These are phyloP conservation scores for Eucalyptus leucophloia DNA, from an alignment of 345 rosid genomes.

Conservation along the genomic window DNA sequence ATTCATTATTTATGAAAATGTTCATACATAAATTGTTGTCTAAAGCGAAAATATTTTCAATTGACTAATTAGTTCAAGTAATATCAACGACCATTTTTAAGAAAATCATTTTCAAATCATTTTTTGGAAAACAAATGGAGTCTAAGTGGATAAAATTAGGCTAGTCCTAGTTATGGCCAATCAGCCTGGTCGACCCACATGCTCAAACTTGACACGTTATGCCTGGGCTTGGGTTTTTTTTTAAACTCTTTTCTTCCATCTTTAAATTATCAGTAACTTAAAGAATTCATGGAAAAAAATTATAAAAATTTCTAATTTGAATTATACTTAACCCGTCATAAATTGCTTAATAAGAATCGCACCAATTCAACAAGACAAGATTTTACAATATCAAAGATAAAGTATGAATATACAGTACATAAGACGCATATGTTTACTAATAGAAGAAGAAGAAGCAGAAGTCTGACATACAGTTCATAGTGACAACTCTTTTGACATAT, in stretches of 20 bases:
- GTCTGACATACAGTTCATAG: neutral
- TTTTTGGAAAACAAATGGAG: too few relatives aligned
- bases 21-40: neutral
- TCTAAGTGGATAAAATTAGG: neutral
- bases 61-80: neutral
- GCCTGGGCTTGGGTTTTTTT: neutral
- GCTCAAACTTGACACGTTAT: neutral
- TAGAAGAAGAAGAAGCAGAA: neutral
- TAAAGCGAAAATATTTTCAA: too few relatives aligned
- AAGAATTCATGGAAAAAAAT: neutral
- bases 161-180: neutral
- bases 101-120: too few relatives aligned
- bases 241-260: neutral
- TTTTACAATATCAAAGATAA: neutral
- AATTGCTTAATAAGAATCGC: rapidly evolving
- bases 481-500: neutral
- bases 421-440: neutral
- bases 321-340: neutral
- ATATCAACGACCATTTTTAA: too few relatives aligned
- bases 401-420: neutral
- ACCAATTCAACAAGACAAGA: neutral
- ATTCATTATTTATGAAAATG: too few relatives aligned
- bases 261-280: neutral
- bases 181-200: neutral
- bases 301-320: neutral